Evolutionary conservation across 768 basidiomycete genomes (phyloP).

Genomic region (Pleurotus sapidus): DNA sequence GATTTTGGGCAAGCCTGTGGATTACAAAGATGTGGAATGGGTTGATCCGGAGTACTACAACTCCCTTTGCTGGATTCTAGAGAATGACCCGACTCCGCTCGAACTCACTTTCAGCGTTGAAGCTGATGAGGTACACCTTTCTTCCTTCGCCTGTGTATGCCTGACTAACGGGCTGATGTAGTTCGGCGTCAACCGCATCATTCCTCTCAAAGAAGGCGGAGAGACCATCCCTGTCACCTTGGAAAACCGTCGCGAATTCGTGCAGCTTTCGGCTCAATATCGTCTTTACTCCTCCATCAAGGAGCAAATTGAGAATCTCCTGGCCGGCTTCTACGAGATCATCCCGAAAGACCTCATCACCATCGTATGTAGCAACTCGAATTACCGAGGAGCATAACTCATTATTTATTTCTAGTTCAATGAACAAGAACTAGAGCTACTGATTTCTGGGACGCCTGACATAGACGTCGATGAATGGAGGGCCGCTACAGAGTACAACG

Average conservation of each 20-base stretch:
- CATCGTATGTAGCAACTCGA: slow-evolving; percentile 56
- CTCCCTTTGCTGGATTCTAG: slow-evolving; percentile 95
- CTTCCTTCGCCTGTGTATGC: slow-evolving; percentile 5
- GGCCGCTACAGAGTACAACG: slow-evolving; percentile 87
- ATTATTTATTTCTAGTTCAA: slow-evolving; percentile 61
- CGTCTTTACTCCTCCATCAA: slow-evolving; percentile 92
- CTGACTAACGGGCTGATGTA: slow-evolving; percentile 25
- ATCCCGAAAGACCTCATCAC: slow-evolving; percentile 94
- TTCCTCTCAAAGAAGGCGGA: slow-evolving; percentile 85
- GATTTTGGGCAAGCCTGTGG: slow-evolving; percentile 89
- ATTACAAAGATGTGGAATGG: slow-evolving; percentile 96
- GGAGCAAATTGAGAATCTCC: slow-evolving; percentile 89
- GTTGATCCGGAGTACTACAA: slow-evolving; percentile 99
- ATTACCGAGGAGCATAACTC: not conserved
- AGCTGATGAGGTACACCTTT: slow-evolving; percentile 78
- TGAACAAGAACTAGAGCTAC: slow-evolving; percentile 89
- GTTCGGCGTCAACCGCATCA: slow-evolving; percentile 90
- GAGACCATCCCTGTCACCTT: slow-evolving; percentile 85
- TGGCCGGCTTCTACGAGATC: slow-evolving; percentile 94
- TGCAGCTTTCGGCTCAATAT: slow-evolving; percentile 92
- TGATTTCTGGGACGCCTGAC: slow-evolving; percentile 97
- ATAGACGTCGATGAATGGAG: slow-evolving; percentile 99
- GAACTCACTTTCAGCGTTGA: slow-evolving; percentile 96
- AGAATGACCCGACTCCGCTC: slow-evolving; percentile 85
- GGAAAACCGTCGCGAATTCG: slow-evolving; percentile 96